Evolutionary conservation across 306 rosid species (phyloP).

Genomic region (Cucurbita moschata): DNA sequence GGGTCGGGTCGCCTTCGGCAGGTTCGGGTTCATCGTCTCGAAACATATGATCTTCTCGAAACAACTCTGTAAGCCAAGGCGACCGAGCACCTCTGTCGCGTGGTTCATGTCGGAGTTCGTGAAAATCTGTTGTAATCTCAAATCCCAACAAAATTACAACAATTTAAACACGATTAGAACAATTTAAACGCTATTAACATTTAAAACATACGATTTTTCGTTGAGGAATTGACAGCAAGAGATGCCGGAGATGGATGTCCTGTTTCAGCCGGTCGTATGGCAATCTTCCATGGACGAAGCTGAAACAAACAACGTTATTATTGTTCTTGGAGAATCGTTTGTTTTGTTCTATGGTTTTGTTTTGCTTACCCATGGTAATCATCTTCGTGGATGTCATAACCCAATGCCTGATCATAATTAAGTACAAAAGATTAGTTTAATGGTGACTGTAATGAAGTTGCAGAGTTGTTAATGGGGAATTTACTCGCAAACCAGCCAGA

Average conservation of each 20-base stretch:
- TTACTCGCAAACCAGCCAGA: constrained; percentile 74
- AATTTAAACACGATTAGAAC: neutral
- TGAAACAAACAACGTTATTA: neutral
- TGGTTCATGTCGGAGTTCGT: constrained; percentile 72
- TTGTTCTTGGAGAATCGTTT: neutral
- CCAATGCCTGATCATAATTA: constrained; percentile 34
- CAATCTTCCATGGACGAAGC: constrained; percentile 84
- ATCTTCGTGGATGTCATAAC: constrained; percentile 52
- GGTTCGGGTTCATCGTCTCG: constrained; percentile 81
- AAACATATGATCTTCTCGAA: constrained; percentile 70
- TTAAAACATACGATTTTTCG: constrained; percentile 40
- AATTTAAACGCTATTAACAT: no score
- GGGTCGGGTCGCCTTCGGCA: constrained; percentile 33
- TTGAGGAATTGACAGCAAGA: constrained; percentile 41
- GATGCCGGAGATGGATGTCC: constrained; percentile 44
- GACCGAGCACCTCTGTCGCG: constrained; percentile 40
- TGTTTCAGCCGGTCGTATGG: constrained; percentile 64
- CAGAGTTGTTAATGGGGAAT: neutral
- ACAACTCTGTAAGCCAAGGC: constrained; percentile 47
- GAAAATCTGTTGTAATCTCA: constrained; percentile 29
- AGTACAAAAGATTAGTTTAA: neutral
- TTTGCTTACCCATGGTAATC: constrained; percentile 55
- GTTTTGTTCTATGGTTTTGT: neutral
- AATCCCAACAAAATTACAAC: neutral
- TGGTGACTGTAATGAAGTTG: neutral